phyloP scores from a whole-genome alignment of 768 basidiomycete genomes.

The Lentinus brumalis region DNA sequence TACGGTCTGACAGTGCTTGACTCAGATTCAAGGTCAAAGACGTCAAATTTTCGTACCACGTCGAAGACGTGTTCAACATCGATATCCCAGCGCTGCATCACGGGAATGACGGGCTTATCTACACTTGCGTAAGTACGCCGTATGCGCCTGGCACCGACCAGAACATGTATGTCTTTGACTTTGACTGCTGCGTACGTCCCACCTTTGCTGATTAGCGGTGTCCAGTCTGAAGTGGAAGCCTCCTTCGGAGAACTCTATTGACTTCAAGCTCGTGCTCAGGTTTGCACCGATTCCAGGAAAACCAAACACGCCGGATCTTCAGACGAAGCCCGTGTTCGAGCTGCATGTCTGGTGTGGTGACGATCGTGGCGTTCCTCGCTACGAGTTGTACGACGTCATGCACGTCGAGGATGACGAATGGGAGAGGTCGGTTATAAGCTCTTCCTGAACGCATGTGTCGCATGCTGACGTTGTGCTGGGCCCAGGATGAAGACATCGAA shows the following conservation, averaged over 20 bases:
- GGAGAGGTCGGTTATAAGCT: conserved; percentile 62
- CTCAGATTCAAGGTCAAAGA: conserved; percentile 83
- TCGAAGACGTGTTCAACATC: conserved; percentile 81
- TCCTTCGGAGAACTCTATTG: conserved; percentile 95
- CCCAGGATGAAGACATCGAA: conserved; percentile 78
- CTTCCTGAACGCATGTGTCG: not conserved
- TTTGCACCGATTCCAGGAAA: conserved; percentile 71
- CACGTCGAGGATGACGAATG: conserved; percentile 88
- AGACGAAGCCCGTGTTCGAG: conserved; percentile 83
- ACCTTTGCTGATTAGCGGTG: not conserved
- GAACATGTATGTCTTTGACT: conserved; percentile 67
- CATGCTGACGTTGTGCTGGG: not conserved
- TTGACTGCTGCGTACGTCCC: not conserved
- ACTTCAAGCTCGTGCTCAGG: conserved; percentile 94
- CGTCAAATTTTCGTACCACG: conserved; percentile 84
- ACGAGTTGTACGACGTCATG: conserved; percentile 86
- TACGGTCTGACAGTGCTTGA: not conserved
- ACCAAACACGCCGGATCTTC: conserved; percentile 70
- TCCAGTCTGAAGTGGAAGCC: conserved; percentile 97
- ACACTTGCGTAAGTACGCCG: conserved; percentile 84
- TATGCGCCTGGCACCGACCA: conserved; percentile 82
- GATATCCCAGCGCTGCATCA: conserved; percentile 88
- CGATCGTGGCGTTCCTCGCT: conserved; percentile 51
- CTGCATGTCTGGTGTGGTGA: conserved; percentile 84
- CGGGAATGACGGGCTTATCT: conserved; percentile 94